Percentiles rank a stretch among this genome's conserved stretches.
Conservation (phyloP, 192 early-diverging fungal genomes). For the Diversispora epigaea region DNA sequence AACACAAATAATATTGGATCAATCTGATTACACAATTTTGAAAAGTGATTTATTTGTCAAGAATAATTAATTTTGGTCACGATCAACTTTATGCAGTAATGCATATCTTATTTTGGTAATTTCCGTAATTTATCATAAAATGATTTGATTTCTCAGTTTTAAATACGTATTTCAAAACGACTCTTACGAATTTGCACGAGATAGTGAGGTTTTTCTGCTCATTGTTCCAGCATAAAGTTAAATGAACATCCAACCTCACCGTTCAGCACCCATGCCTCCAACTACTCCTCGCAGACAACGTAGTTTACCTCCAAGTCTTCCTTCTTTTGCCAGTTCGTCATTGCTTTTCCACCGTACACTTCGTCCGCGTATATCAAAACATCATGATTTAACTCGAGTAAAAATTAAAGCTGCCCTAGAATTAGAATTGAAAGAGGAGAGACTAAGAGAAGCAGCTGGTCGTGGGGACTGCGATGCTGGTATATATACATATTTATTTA, state of each 20-base stretch:
- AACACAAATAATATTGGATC: too few species aligned
- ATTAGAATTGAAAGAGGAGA: conserved; percentile 17
- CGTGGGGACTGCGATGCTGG: conserved; percentile 17
- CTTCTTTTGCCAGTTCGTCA: background rate
- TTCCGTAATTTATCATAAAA: too few species aligned
- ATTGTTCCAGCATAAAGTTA: too few species aligned
- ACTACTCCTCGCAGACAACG: background rate
- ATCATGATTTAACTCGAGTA: conserved; percentile 4
- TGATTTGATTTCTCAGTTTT: too few species aligned
- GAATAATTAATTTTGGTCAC: too few species aligned
- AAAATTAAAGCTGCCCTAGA: conserved; percentile 16
- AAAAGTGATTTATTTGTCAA: too few species aligned
- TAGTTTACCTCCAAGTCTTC: background rate
- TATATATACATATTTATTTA: background rate
- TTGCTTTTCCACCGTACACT: conserved; percentile 22
- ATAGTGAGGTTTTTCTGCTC: too few species aligned
- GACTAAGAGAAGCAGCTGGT: conserved; percentile 4
- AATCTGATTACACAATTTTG: too few species aligned
- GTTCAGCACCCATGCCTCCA: conserved; percentile 17
- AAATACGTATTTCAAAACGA: too few species aligned
- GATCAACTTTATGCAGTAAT: too few species aligned
- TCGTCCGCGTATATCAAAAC: conserved; percentile 15
- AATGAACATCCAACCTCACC: background rate
- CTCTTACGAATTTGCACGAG: too few species aligned
- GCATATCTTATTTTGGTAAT: too few species aligned